A percentile compares a stretch with the other conserved stretches of the same genome.
phyloP scores from a whole-genome alignment of 2,329 filamentous ascomycete genomes.

The Aschersonia sp. region DNA sequence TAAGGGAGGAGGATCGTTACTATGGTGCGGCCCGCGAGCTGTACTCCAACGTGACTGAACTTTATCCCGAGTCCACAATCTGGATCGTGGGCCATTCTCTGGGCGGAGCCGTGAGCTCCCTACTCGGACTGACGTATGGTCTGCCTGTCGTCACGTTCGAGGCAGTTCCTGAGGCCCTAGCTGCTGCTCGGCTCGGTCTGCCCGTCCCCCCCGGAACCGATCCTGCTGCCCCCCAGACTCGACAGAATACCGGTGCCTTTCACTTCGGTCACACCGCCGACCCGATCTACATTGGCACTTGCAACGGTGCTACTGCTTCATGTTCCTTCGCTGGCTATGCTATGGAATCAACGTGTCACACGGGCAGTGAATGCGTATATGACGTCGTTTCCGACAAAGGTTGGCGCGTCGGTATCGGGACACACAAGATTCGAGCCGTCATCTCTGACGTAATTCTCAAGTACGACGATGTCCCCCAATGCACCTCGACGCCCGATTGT shows the following conservation, averaged over 20 bases:
- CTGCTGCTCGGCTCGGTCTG: constrained; percentile 70
- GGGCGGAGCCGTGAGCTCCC: constrained; percentile 75
- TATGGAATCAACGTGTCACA: constrained; percentile 84
- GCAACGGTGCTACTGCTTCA: constrained; percentile 76
- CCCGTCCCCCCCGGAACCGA: constrained; percentile 70
- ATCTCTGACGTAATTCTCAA: constrained; percentile 76
- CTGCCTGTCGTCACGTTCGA: constrained; percentile 86
- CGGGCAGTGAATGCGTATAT: constrained; percentile 76
- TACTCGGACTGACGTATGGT: constrained; percentile 83
- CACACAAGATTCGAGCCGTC: constrained; percentile 78
- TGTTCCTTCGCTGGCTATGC: constrained; percentile 91
- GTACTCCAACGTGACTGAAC: constrained; percentile 78
- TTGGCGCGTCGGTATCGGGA: constrained; percentile 82
- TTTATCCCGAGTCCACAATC: constrained; percentile 72
- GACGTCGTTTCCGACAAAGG: constrained; percentile 85
- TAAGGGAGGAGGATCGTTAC: constrained; percentile 76
- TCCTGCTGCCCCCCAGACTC: constrained; percentile 53
- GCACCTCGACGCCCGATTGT: constrained; percentile 63
- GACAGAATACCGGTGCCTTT: constrained; percentile 61
- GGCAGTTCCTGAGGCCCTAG: constrained; percentile 79
- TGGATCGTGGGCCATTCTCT: constrained; percentile 91
- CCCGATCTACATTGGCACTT: constrained; percentile 85
- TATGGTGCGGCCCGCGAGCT: constrained; percentile 81
- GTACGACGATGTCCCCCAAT: constrained; percentile 69
- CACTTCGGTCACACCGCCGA: constrained; percentile 96